phyloP scores from a whole-genome alignment of 768 basidiomycete species.

The Agaricus blazei region DNA sequence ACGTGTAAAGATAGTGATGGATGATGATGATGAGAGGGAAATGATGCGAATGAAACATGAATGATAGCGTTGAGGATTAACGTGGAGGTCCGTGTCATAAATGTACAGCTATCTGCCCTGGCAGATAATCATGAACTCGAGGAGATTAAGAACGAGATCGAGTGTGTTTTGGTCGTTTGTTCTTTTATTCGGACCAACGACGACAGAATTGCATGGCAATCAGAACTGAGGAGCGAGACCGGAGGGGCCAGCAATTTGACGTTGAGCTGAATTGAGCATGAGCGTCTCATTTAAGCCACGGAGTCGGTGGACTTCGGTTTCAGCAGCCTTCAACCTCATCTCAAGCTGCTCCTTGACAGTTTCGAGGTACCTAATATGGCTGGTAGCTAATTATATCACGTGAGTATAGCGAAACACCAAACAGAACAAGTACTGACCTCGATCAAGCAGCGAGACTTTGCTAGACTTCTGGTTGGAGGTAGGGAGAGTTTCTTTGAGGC shows the following conservation, averaged over 20 bases:
- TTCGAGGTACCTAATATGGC: slow-evolving; percentile 85
- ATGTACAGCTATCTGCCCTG: slow-evolving; percentile 52
- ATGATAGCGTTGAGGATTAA: slow-evolving; percentile 26
- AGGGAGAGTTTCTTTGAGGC: slow-evolving; percentile 87
- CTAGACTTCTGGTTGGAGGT: slow-evolving; percentile 89
- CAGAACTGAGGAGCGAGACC: slow-evolving; percentile 45
- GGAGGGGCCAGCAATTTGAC: slow-evolving; percentile 51
- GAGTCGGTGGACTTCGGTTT: slow-evolving; percentile 76
- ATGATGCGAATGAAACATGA: slow-evolving; percentile 25
- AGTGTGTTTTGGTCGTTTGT: slow-evolving; percentile 21
- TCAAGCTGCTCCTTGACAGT: slow-evolving; percentile 72
- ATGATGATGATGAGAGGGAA: slow-evolving; percentile 25
- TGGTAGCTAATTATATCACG: slow-evolving; percentile 50
- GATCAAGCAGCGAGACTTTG: slow-evolving; percentile 87
- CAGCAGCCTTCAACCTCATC: slow-evolving; percentile 70
- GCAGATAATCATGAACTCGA: slow-evolving; percentile 46
- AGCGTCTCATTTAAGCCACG: slow-evolving; percentile 85
- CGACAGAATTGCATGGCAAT: slow-evolving; percentile 31
- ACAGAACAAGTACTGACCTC: slow-evolving; percentile 43
- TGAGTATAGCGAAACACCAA: not conserved
- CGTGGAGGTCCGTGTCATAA: slow-evolving; percentile 46
- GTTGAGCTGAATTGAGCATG: slow-evolving; percentile 79
- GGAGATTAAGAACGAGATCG: slow-evolving; percentile 15
- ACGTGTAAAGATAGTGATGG: slow-evolving; percentile 16
- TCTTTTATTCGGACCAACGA: slow-evolving; percentile 22